Conservation (phyloP, 441 rosid genomes). For the Eutrema salsugineum region DNA sequence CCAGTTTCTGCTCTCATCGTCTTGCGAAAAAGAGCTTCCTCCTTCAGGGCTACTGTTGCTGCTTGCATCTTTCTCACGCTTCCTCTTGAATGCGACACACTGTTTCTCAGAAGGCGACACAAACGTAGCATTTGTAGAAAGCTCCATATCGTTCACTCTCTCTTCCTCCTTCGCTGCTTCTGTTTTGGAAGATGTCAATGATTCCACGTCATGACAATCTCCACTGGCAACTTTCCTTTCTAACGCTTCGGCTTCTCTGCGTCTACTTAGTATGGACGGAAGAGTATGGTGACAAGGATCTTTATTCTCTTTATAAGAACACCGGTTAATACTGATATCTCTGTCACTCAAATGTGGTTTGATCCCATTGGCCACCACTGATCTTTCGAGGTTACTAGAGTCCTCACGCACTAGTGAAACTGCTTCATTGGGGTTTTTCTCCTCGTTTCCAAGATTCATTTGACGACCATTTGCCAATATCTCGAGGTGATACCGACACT, state of each 20-base stretch:
- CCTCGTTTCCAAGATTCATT: neutral
- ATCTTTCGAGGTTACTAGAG: constrained; percentile 20
- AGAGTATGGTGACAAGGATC: constrained; percentile 32
- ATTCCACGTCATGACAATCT: constrained; percentile 34
- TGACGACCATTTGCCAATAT: constrained; percentile 23
- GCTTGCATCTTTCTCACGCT: constrained; percentile 62
- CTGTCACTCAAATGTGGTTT: constrained; percentile 31
- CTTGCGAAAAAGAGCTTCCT: constrained; percentile 29
- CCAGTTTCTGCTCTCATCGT: constrained; percentile 36
- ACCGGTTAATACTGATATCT: constrained; percentile 23
- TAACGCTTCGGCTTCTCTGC: constrained; percentile 50
- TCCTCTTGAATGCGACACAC: constrained; percentile 63
- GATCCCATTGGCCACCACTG: constrained; percentile 21
- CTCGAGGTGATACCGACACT: constrained; percentile 59
- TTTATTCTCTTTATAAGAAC: constrained; percentile 37
- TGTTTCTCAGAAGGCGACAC: constrained; percentile 38
- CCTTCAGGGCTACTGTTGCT: constrained; percentile 42
- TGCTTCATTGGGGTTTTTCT: constrained; percentile 9
- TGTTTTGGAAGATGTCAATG: constrained; percentile 26
- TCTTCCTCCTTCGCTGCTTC: constrained; percentile 32
- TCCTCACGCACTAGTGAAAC: constrained; percentile 28
- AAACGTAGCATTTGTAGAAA: constrained; percentile 18
- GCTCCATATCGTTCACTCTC: constrained; percentile 32
- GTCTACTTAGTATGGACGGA: constrained; percentile 62
- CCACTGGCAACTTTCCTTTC: constrained; percentile 40